A percentile compares a stretch with the other conserved stretches of the same genome.
These are phyloP conservation scores for Tolypocladium ovalisporum DNA, from an alignment of 2,329 filamentous ascomycete genomes.

Conservation along the genomic window DNA sequence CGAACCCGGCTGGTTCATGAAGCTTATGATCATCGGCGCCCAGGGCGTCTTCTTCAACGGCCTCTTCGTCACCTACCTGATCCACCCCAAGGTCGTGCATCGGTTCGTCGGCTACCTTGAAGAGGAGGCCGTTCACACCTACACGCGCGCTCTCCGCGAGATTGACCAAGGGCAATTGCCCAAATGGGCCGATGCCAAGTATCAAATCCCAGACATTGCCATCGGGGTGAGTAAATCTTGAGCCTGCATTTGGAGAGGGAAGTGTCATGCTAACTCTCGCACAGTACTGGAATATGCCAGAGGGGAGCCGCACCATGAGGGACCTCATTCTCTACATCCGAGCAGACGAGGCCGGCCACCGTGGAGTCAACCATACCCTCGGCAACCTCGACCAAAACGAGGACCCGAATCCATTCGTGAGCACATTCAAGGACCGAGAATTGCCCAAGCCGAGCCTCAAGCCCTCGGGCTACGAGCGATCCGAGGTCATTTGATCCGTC, in stretches of 20 bases:
- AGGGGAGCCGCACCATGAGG: slow-evolving; percentile 69
- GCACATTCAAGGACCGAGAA: slow-evolving; percentile 61
- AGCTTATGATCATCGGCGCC: slow-evolving; percentile 78
- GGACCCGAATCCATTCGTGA: slow-evolving; percentile 89
- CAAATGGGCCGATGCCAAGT: slow-evolving; percentile 59
- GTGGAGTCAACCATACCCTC: slow-evolving; percentile 93
- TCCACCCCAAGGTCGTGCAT: slow-evolving; percentile 80
- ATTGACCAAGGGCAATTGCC: slow-evolving; percentile 77
- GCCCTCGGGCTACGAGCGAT: slow-evolving; percentile 69
- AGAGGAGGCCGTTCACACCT: slow-evolving; percentile 93
- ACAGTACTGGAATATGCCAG: slow-evolving; percentile 86
- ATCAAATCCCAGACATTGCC: slow-evolving; percentile 79
- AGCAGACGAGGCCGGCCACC: slow-evolving; percentile 79
- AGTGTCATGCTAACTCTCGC: background rate
- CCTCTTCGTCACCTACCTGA: slow-evolving; percentile 79
- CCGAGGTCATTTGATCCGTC: slow-evolving; percentile 55
- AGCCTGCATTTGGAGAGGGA: background rate
- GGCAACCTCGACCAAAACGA: slow-evolving; percentile 74
- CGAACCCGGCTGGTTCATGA: slow-evolving; percentile 69
- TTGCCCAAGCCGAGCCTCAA: slow-evolving; percentile 56
- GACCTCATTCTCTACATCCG: slow-evolving; percentile 83
- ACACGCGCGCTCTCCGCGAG: slow-evolving; percentile 79
- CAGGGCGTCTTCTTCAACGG: slow-evolving; percentile 97
- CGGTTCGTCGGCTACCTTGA: slow-evolving; percentile 95
- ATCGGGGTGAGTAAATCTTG: slow-evolving; percentile 35